Base-by-base conservation (phyloP, 1,284 basidiomycete species). In the Ceratobasidium sp. region DNA sequence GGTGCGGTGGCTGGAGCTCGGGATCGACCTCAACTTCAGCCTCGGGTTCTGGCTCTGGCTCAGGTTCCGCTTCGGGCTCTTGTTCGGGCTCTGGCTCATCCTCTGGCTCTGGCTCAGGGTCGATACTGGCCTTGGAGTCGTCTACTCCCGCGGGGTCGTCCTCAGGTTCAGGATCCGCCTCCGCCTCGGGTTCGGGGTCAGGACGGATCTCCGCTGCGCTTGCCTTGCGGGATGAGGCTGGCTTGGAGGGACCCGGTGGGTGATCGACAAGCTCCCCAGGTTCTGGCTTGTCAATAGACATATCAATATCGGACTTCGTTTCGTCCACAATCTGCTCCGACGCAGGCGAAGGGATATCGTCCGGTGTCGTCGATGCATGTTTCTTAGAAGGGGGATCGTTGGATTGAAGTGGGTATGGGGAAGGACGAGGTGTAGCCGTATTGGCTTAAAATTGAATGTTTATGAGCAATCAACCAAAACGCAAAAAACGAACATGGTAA, bases 1-100 rank as follows among this genome's bases (percentile, higher is more conserved):
- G 87, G 81, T 94, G 90, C 0, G 90, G 90, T 54, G 91, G 91
- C 75, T 91, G 91, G 57, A 92, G 81, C 73, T 92, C 90, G 14
- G 86, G 85, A 74, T 92, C 91, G 4, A 86, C 82, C 72, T 84
- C 84, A n/a, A 77, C 54, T 74, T 91, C 91, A 2, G 86, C 82
- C 69, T 84, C 84, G 14, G 77, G 75, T 15, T 86, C 86, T 1
- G 80, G 79, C 59, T 87, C 82, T 4, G 24, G 72, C 45, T 84
- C 82, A 11, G 79, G 72, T 19, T 79, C 67, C 1, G 53, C 59
- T 19, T 56, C 51, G 48, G 50, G 72, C 19, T 75, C 76, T 31
- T 41, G 65, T 41, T 64, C 82, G 24, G 73, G 76, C 33, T 81
- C 81, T 1, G 75, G 86, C 6, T 80, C 81, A 31, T 87, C 86